Evolutionary conservation across 805 yeast species (phyloP).

Genomic region (Cyberlindnera americana): DNA sequence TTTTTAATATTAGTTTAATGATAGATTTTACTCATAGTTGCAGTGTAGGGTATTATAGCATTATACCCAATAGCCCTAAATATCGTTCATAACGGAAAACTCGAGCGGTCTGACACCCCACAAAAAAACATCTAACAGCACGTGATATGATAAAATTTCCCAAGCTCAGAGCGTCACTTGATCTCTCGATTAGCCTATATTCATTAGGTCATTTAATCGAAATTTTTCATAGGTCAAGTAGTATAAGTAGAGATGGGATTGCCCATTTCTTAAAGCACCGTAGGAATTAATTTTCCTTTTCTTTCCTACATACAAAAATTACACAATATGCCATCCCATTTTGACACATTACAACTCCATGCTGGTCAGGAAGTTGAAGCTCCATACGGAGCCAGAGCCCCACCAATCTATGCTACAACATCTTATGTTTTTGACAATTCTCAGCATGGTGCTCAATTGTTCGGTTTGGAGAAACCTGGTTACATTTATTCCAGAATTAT

Average conservation of each 20-base stretch:
- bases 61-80: too few relatives aligned
- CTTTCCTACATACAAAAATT: background rate
- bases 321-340: constrained; percentile 47
- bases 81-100: too few relatives aligned
- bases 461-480: constrained; percentile 81
- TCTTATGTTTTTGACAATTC: constrained; percentile 87
- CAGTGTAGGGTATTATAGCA: too few relatives aligned
- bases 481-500: constrained; percentile 84
- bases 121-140: background rate
- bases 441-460: constrained; percentile 87
- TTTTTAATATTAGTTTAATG: too few relatives aligned
- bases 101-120: background rate
- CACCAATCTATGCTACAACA: constrained; percentile 89
- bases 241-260: background rate
- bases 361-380: constrained; percentile 83
- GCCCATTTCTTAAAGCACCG: too few relatives aligned
- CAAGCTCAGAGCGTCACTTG: background rate
- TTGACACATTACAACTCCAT: constrained; percentile 90
- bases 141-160: constrained; percentile 4
- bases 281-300: too few relatives aligned
- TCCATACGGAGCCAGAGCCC: constrained; percentile 67
- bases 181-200: background rate
- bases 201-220: background rate
- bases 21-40: too few relatives aligned
- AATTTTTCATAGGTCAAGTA: background rate